Percentiles rank a stretch among this genome's conserved stretches.
Evolutionary conservation across 2,329 filamentous ascomycete genomes (phyloP).

Genomic region (Tetracladium maxilliforme): DNA sequence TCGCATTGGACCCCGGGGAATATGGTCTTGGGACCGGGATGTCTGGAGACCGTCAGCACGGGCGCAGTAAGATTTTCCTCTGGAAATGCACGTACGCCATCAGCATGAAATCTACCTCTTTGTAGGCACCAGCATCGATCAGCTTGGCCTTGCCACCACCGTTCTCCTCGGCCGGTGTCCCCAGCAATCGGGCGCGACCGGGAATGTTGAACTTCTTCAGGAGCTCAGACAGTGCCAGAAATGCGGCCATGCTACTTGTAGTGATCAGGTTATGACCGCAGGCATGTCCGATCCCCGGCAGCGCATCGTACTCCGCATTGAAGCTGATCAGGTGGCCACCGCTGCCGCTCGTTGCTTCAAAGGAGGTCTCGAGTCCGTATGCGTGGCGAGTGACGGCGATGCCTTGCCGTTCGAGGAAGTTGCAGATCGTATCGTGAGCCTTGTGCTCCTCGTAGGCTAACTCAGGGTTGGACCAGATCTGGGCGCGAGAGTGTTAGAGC

Average conservation of each 20-base stretch:
- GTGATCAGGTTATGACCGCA: conserved; percentile 28
- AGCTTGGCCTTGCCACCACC: conserved; percentile 24
- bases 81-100: conserved; percentile 21
- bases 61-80: too few species aligned
- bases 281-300: conserved; percentile 26
- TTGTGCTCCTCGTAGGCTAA: conserved; percentile 32
- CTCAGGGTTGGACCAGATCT: conserved; percentile 34
- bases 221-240: conserved; percentile 15
- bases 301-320: conserved; percentile 32
- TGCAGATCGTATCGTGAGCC: conserved; percentile 32
- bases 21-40: not conserved
- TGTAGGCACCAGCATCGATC: conserved; percentile 25
- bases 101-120: conserved; percentile 18
- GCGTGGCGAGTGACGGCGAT: conserved; percentile 30
- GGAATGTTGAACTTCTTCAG: conserved; percentile 8
- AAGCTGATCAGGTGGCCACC: conserved; percentile 24
- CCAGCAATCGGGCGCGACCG: conserved; percentile 15
- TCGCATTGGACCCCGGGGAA: conserved; percentile 1
- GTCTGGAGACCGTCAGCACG: too few species aligned
- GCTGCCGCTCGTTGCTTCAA: conserved; percentile 26
- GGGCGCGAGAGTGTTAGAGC: conserved; percentile 2
- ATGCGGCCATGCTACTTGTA: conserved; percentile 18
- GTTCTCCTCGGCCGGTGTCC: conserved; percentile 12
- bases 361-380: conserved; percentile 35
- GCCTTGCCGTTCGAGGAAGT: conserved; percentile 25